Evolutionary conservation across 1,284 basidiomycete species (phyloP).

Genomic region (Cerrena zonata): DNA sequence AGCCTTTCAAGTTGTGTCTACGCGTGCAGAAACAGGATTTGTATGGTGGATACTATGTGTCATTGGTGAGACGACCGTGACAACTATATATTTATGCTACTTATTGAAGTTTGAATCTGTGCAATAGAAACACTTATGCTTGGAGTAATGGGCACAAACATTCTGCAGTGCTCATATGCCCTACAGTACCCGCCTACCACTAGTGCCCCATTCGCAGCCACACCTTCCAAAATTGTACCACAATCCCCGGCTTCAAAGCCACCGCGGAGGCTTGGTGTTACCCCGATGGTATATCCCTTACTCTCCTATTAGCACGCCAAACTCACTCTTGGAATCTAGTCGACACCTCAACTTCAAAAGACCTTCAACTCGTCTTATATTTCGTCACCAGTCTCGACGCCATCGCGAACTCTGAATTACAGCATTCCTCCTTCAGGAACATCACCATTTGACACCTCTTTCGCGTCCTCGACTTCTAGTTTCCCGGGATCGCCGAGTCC

Average conservation of each 20-base stretch:
- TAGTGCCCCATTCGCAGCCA: conserved; percentile 34
- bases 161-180: conserved; percentile 46
- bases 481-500: conserved; percentile 17
- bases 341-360: conserved; percentile 50
- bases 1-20: conserved; percentile 29
- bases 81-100: neutral
- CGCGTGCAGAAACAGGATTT: conserved; percentile 10
- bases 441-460: conserved; percentile 13
- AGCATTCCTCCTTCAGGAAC: conserved; percentile 12
- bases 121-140: conserved; percentile 39
- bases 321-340: conserved; percentile 24
- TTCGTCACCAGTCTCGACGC: conserved; percentile 19
- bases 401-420: conserved; percentile 17
- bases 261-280: conserved; percentile 30
- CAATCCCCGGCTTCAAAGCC: conserved; percentile 32
- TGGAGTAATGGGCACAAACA: conserved; percentile 41
- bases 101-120: neutral
- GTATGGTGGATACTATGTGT: conserved; percentile 20
- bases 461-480: conserved; percentile 16
- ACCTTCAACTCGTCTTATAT: conserved; percentile 36
- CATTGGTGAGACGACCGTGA: conserved; percentile 20
- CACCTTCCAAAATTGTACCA: conserved; percentile 28
- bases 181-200: conserved; percentile 48
- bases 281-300: conserved; percentile 36
- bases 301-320: neutral